A percentile compares a stretch with the other conserved stretches of the same genome.
phyloP scores from a whole-genome alignment of 768 basidiomycete species.

The Rossbeevera mucosa region DNA sequence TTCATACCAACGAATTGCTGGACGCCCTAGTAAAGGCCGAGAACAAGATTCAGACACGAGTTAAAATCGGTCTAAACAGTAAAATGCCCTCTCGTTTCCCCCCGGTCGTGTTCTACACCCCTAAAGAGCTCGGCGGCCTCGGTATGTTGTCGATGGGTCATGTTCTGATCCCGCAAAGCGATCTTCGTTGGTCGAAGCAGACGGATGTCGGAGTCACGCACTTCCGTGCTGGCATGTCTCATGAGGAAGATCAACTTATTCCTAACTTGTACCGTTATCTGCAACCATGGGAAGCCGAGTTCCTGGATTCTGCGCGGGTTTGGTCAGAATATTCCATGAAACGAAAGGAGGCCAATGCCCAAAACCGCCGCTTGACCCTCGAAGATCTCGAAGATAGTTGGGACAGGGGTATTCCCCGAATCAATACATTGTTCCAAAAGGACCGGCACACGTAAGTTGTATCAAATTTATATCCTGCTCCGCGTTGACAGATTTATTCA shows the following conservation, averaged over 20 bases:
- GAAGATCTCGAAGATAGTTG: constrained; percentile 98
- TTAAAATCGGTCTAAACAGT: constrained; percentile 98
- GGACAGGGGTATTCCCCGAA: constrained; percentile 97
- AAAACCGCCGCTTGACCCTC: constrained; percentile 92
- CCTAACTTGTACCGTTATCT: constrained; percentile 96
- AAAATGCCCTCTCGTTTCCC: constrained; percentile 99
- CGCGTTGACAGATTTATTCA: neutral
- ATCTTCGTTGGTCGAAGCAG: constrained; percentile 96
- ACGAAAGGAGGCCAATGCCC: constrained; percentile 98
- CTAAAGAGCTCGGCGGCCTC: constrained; percentile 96
- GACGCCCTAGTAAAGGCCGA: constrained; percentile 97
- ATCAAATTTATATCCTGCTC: neutral
- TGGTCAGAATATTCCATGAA: constrained; percentile 99
- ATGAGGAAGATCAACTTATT: constrained; percentile 91
- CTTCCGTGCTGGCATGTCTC: constrained; percentile 98
- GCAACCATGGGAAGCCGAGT: constrained; percentile 97
- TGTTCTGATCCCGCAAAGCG: constrained; percentile 96
- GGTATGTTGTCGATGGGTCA: constrained; percentile 99
- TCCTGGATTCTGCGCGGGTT: constrained; percentile 95
- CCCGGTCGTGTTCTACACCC: constrained; percentile 92
- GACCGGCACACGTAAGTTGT: constrained; percentile 80
- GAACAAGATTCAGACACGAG: constrained; percentile 99
- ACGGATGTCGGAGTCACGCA: constrained; percentile 97
- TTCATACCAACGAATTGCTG: constrained; percentile 93
- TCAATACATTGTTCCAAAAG: constrained; percentile 99